A percentile compares a stretch with the other conserved stretches of the same genome.
Evolutionary conservation across 371 early-diverging fungal genomes (phyloP).

Genomic region (Mortierella sp.): DNA sequence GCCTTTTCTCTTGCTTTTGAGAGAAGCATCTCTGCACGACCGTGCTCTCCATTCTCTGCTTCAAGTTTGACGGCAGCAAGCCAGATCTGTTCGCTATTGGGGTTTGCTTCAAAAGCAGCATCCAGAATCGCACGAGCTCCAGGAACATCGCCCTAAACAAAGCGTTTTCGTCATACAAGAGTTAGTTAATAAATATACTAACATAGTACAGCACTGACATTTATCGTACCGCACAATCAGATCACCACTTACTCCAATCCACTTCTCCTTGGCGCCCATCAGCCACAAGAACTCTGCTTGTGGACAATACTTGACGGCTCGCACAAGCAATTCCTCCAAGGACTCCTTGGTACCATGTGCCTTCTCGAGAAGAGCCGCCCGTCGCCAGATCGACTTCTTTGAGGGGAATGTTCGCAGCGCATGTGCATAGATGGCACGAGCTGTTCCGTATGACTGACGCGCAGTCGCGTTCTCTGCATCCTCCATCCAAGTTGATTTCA

Average conservation of each 20-base stretch:
- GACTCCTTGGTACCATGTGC: constrained; percentile 83
- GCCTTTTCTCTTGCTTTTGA: constrained; percentile 80
- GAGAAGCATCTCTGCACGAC: constrained; percentile 83
- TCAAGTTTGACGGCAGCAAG: constrained; percentile 97
- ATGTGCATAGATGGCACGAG: constrained; percentile 90
- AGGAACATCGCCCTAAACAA: constrained; percentile 75
- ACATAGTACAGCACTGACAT: no score
- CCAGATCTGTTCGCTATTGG: constrained; percentile 93
- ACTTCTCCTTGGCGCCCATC: constrained; percentile 96
- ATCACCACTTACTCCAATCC: constrained; percentile 69
- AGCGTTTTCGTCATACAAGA: no score
- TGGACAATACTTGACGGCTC: constrained; percentile 91
- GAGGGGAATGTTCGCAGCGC: constrained; percentile 84
- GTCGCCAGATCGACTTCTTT: constrained; percentile 86
- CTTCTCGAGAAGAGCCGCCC: constrained; percentile 91
- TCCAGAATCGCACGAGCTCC: constrained; percentile 88
- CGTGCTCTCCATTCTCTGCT: constrained; percentile 85
- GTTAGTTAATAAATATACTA: neutral
- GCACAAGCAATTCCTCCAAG: constrained; percentile 83
- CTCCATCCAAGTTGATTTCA: constrained; percentile 86
- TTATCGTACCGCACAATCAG: no score
- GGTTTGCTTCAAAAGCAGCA: constrained; percentile 91
- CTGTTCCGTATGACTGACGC: constrained; percentile 78
- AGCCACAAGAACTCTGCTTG: constrained; percentile 96
- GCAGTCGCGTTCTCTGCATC: constrained; percentile 86